phyloP scores from a whole-genome alignment of 2,329 filamentous ascomycete species.

The Fusarium sp. region DNA sequence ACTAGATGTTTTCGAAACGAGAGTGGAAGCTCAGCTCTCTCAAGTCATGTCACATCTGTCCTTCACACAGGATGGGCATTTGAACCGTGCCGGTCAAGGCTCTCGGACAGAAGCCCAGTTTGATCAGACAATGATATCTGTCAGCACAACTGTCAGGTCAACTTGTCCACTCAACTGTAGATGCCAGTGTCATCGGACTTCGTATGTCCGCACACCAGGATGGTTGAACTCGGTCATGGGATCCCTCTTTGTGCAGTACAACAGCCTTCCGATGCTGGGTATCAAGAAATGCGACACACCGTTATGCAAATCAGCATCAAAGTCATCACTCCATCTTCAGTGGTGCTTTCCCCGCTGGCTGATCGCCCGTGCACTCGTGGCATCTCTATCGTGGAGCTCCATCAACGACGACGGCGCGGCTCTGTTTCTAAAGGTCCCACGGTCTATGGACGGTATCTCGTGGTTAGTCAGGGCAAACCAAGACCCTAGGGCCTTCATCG shows the following conservation, averaged over 20 bases:
- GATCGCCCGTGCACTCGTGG: neutral
- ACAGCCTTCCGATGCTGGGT: neutral
- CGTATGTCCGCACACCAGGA: neutral
- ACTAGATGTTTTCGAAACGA: neutral
- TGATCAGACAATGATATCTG: neutral
- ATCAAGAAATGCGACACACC: neutral
- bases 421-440: neutral
- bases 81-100: neutral
- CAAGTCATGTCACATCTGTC: neutral
- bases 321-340: neutral
- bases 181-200: neutral
- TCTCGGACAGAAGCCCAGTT: neutral
- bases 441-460: rapidly evolving
- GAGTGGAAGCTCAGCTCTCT: neutral
- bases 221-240: neutral
- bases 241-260: neutral
- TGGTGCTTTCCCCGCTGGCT: neutral
- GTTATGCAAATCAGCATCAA: neutral
- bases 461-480: neutral
- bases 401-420: neutral
- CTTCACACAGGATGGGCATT: too few relatives aligned
- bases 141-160: neutral
- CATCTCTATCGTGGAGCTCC: neutral
- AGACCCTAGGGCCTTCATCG: neutral
- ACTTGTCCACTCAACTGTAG: neutral